phyloP scores from a whole-genome alignment of 2,329 filamentous ascomycete genomes.

The Purpureocillium takamizusanense region DNA sequence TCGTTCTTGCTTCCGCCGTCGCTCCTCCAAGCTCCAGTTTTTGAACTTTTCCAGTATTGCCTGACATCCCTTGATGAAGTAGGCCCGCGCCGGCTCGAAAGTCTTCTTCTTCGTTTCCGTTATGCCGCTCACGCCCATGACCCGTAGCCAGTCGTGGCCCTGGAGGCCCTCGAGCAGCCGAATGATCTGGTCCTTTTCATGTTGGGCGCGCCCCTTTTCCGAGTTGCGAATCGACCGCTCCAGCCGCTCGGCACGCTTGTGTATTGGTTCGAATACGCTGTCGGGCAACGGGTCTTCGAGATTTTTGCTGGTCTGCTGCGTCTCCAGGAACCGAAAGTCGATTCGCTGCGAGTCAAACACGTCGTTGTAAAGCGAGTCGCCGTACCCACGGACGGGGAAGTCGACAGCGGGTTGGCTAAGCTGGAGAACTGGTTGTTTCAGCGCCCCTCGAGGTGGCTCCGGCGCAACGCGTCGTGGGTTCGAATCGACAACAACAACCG shows the following conservation, averaged over 20 bases:
- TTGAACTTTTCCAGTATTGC: constrained; percentile 80
- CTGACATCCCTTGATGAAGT: constrained; percentile 78
- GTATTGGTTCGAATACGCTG: constrained; percentile 41
- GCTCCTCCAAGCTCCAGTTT: constrained; percentile 83
- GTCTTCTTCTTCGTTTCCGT: constrained; percentile 80
- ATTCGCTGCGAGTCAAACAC: constrained; percentile 47
- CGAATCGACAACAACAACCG: constrained; percentile 60
- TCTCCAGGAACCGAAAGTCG: constrained; percentile 44
- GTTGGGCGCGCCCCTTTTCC: constrained; percentile 55
- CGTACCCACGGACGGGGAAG: constrained; percentile 40
- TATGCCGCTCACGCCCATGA: constrained; percentile 80
- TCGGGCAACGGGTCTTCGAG: constrained; percentile 48
- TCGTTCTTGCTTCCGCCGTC: constrained; percentile 67
- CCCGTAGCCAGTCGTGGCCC: constrained; percentile 84
- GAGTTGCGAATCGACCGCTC: constrained; percentile 56
- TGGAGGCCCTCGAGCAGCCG: constrained; percentile 71
- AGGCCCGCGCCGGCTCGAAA: constrained; percentile 75
- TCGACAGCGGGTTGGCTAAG: constrained; percentile 14
- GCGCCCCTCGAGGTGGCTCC: constrained; percentile 16
- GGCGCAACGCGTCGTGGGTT: constrained; percentile 19
- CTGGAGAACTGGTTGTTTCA: constrained; percentile 12
- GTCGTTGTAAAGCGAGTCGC: constrained; percentile 46
- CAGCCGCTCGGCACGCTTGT: constrained; percentile 49
- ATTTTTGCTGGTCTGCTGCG: constrained; percentile 32
- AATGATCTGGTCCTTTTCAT: constrained; percentile 57